Evolutionary conservation across 2,329 filamentous ascomycete species (phyloP).

Genomic region (Colletotrichum spaethianum): DNA sequence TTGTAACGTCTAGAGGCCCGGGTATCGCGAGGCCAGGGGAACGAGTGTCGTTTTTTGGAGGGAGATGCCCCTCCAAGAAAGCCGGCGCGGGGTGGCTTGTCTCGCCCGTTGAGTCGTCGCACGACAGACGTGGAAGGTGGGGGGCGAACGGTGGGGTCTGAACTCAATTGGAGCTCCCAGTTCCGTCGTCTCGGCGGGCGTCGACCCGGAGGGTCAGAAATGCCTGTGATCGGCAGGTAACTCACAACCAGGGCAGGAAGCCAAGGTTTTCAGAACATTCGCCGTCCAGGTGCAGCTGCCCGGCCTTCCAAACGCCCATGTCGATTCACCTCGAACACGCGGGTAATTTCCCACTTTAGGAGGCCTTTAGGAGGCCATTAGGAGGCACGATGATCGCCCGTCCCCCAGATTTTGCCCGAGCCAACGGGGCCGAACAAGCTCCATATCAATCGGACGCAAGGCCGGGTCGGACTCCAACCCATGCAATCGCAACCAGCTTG

Average conservation of each 20-base stretch:
- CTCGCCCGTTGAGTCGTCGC: background rate
- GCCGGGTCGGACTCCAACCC: background rate
- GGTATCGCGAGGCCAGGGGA: background rate
- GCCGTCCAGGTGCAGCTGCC: background rate
- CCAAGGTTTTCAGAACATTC: background rate
- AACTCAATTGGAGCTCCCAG: constrained; percentile 20
- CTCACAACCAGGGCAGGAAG: background rate
- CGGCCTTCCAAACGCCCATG: background rate
- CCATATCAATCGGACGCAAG: background rate
- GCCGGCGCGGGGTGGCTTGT: constrained; percentile 30
- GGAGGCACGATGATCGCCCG: background rate
- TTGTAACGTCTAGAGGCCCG: too few relatives aligned
- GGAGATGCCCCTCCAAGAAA: constrained; percentile 11
- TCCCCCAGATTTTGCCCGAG: background rate
- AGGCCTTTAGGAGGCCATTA: background rate
- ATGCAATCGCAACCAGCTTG: background rate
- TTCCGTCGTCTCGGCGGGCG: background rate
- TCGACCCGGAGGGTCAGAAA: background rate
- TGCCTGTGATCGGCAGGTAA: background rate
- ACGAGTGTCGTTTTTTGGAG: background rate
- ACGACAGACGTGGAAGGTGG: constrained; percentile 24
- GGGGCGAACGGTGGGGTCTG: background rate
- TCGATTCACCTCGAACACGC: background rate
- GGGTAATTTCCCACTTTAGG: background rate
- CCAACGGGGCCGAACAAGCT: background rate